Percentiles rank a stretch among this genome's conserved stretches.
Evolutionary conservation across 2,329 filamentous ascomycete genomes (phyloP).

Genomic region (Diaporthe destruens): DNA sequence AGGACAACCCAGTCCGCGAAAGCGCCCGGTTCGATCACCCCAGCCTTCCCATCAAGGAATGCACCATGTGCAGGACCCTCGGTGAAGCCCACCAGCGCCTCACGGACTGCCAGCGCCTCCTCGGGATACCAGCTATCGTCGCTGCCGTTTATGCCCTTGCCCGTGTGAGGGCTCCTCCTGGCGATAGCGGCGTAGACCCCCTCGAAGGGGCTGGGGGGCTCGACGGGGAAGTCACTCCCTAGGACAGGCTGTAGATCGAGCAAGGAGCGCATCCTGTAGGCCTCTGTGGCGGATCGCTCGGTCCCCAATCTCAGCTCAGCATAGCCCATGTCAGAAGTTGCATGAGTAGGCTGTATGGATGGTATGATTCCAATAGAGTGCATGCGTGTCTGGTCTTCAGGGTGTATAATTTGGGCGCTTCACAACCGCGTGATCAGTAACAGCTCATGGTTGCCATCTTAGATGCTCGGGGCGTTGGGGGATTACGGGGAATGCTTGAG

Average conservation of each 20-base stretch:
- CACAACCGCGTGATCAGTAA: not conserved
- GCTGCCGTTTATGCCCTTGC: slow-evolving; percentile 60
- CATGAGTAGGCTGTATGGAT: slow-evolving; percentile 79
- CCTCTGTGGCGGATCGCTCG: slow-evolving; percentile 65
- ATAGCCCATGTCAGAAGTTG: slow-evolving; percentile 78
- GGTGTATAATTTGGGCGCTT: slow-evolving; percentile 74
- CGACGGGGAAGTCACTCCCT: slow-evolving; percentile 79
- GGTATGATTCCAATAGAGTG: slow-evolving; percentile 71
- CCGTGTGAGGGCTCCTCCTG: slow-evolving; percentile 69
- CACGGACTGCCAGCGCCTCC: slow-evolving; percentile 68
- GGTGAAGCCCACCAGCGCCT: slow-evolving; percentile 74
- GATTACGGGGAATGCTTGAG: not conserved
- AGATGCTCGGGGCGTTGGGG: no score
- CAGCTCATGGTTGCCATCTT: not conserved
- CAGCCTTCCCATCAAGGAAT: slow-evolving; percentile 70
- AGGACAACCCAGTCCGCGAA: slow-evolving; percentile 80
- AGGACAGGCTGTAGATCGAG: slow-evolving; percentile 67
- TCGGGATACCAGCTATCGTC: slow-evolving; percentile 69
- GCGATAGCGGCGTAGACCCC: slow-evolving; percentile 78
- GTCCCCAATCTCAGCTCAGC: slow-evolving; percentile 70
- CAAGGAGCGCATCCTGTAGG: slow-evolving; percentile 76
- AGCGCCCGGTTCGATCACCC: slow-evolving; percentile 69
- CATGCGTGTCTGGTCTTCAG: slow-evolving; percentile 72
- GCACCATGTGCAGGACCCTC: slow-evolving; percentile 68
- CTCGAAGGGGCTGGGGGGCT: slow-evolving; percentile 75